phyloP scores from a whole-genome alignment of 306 rosid species.

The Vigna nakashimae region DNA sequence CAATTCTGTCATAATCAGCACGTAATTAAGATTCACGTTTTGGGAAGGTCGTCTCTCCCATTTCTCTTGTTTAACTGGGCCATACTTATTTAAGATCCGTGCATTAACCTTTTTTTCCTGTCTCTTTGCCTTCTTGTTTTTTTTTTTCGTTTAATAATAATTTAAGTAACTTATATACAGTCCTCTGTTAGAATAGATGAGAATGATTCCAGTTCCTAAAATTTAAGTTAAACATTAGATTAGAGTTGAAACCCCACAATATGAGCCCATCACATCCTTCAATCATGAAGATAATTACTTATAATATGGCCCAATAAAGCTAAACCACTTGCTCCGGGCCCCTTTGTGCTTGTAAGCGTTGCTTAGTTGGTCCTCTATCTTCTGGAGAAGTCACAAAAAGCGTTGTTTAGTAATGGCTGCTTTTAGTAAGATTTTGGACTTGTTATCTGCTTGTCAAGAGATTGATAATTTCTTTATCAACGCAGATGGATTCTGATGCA shows the following conservation, averaged over 20 bases:
- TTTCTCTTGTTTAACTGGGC: slow-evolving; percentile 4
- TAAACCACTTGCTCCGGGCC: slow-evolving; percentile 32
- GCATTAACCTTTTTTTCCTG: background rate
- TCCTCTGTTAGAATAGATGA: slow-evolving; percentile 10
- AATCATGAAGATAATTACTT: slow-evolving; percentile 19
- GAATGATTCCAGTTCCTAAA: slow-evolving; percentile 7
- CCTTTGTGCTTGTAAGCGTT: slow-evolving; percentile 9
- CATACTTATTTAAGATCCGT: background rate
- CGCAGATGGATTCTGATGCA: slow-evolving; percentile 52
- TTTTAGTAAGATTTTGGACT: slow-evolving; percentile 22
- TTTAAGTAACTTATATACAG: slow-evolving; percentile 26
- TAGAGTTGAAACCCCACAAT: slow-evolving; percentile 31
- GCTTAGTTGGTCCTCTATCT: slow-evolving; percentile 6
- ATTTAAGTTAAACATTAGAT: slow-evolving; percentile 3
- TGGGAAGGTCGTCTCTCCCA: background rate
- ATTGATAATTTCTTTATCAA: slow-evolving; percentile 49
- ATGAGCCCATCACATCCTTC: slow-evolving; percentile 28
- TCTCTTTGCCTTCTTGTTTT: background rate
- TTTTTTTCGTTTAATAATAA: slow-evolving; percentile 4
- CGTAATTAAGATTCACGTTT: slow-evolving; percentile 21
- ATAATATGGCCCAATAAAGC: slow-evolving; percentile 40
- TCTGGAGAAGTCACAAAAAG: slow-evolving; percentile 9
- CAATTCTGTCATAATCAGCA: slow-evolving; percentile 17
- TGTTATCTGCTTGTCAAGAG: slow-evolving; percentile 59
- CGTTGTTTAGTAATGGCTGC: slow-evolving; percentile 14